Evolutionary conservation across 352 stramenopile genomes (phyloP), one percentile per base, ranked within the genome.

Genomic region (Globisporangium perplexum): DNA sequence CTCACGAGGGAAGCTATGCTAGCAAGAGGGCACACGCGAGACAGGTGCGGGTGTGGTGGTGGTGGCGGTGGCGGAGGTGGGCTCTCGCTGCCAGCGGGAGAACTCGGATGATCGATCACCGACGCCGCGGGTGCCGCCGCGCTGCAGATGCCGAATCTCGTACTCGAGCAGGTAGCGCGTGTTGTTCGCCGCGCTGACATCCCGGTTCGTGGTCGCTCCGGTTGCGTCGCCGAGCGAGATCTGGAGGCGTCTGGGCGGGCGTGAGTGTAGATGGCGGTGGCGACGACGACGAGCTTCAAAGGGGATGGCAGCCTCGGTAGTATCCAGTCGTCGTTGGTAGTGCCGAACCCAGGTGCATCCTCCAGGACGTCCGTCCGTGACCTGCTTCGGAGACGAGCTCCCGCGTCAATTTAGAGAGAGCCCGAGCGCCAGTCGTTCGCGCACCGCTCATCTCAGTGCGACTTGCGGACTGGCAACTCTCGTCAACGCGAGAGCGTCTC

Each of bases 361-460:
- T 10, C 30, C 7, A 35, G 10, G 30, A 10, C 30, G 10, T 35
- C 28, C n/a, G n/a, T n/a, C n/a, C n/a, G n/a, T n/a, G n/a, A n/a
- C n/a, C n/a, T n/a, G n/a, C 6, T 46, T 18, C 41, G 20, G 8
- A 28, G 41, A 46, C 23, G 41, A 22, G 41, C 2, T 18, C 20
- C 26, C 26, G 20, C 7, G 42, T 47, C 42, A 47, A 47, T 47
- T 30, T 30, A 30, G 42, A 47, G 42, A 47, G 42, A 47, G 18
- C 6, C 7, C 17, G 39, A 26, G n/a, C 30, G 11, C 30, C 30
- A 35, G 30, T 35, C 30, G 30, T 14, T 35, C 11, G 33, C 33
- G 2, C 20, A 24, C 18, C 42, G 22, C 22, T 23, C 42, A 30
- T 15, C 20, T 47, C 18, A n/a, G 22, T 10, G 18, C 20, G 42